Percentiles rank a stretch among this genome's conserved stretches.
Conservation (phyloP, 2,329 filamentous ascomycete genomes). For the Macrophomina pseudophaseolina region DNA sequence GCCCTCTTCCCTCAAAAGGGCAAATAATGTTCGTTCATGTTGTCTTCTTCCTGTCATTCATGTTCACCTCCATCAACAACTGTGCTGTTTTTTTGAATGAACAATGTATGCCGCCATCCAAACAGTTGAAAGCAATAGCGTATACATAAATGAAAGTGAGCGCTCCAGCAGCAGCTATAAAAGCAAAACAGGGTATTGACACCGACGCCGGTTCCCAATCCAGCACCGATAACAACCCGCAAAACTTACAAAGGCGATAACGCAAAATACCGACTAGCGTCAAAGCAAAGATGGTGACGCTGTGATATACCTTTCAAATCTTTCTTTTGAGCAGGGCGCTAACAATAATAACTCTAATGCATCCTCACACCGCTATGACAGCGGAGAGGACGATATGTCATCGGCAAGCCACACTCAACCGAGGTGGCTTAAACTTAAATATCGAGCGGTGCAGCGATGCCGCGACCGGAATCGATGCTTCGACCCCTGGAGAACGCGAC, state of each 20-base stretch:
- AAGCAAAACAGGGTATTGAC: conserved; percentile 21
- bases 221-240: neutral
- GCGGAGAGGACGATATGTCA: neutral
- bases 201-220: conserved; percentile 15
- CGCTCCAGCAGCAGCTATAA: neutral
- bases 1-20: neutral
- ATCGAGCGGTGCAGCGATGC: neutral
- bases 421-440: neutral
- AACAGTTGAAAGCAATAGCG: neutral
- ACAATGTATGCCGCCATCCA: neutral
- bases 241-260: neutral
- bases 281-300: neutral
- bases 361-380: neutral
- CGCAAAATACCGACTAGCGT: neutral
- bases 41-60: neutral
- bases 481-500: neutral
- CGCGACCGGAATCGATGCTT: neutral
- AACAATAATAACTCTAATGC: neutral
- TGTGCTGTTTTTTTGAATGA: neutral
- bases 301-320: conserved; percentile 8
- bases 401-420: neutral
- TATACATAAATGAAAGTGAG: neutral
- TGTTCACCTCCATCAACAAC: neutral
- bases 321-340: neutral
- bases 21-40: neutral